phyloP scores from a whole-genome alignment of 129 eudicot genomes.

The Artemisia tridentata region DNA sequence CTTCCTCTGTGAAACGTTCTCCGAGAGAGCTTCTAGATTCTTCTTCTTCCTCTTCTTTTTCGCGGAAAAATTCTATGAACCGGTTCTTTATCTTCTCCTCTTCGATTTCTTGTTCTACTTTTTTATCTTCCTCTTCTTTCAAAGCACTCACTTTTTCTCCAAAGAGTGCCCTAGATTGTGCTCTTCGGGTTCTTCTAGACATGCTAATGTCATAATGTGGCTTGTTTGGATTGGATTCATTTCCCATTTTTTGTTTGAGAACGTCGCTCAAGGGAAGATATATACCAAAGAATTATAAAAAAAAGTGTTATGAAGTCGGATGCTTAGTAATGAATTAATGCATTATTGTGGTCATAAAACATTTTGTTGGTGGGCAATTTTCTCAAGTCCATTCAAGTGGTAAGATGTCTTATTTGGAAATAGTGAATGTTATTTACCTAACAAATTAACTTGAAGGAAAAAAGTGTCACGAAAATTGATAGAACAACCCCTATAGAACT shows the following conservation, averaged over 20 bases:
- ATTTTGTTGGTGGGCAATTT: conserved; percentile 36
- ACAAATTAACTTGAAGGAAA: conserved; percentile 13
- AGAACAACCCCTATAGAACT: not conserved
- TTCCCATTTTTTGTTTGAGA: conserved; percentile 44
- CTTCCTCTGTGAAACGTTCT: conserved; percentile 54
- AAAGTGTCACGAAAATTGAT: not conserved
- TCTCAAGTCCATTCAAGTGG: conserved; percentile 34
- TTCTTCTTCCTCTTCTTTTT: conserved; percentile 24
- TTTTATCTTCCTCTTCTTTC: conserved; percentile 17
- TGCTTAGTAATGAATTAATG: conserved; percentile 22
- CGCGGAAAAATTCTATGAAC: conserved; percentile 16
- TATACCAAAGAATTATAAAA: not conserved
- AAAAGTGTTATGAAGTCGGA: conserved; percentile 2
- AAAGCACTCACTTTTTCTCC: conserved; percentile 35
- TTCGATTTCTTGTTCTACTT: conserved; percentile 16
- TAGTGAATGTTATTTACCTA: conserved; percentile 24
- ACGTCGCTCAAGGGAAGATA: not conserved
- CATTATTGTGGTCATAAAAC: conserved; percentile 15
- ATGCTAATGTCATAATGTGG: conserved; percentile 54
- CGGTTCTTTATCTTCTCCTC: conserved; percentile 27
- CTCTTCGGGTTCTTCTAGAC: conserved; percentile 69
- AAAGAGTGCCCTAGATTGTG: conserved; percentile 23
- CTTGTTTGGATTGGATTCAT: conserved; percentile 33
- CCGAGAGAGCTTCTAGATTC: conserved; percentile 38
- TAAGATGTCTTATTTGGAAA: conserved; percentile 40